Base-by-base conservation (phyloP, 768 basidiomycete species). In the Rhodotorula toruloides region DNA sequence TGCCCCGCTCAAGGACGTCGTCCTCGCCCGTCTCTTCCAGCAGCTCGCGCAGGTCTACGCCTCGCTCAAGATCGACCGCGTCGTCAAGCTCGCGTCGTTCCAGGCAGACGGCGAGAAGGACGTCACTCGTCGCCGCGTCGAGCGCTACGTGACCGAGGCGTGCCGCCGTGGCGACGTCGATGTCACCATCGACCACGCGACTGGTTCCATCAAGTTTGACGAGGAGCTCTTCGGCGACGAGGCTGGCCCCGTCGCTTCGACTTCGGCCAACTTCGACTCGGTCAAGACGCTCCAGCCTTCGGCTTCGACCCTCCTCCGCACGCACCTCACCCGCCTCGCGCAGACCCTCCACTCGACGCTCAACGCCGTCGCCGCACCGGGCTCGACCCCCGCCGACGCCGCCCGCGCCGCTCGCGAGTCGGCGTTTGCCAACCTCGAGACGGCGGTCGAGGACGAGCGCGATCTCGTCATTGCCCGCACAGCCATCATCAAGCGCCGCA, bases 41-140 rank as follows among this genome's bases (percentile, higher is more conserved):
- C 90, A 94, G 76, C 86, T 99, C 43, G 87, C 90, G 1, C 88
- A 96, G 77, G 87, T 97, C 21, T 99, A 97, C 79, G 87, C 86
- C 36, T 85, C 87, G 19, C 86, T 97, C 80, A 86, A 85, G 70
- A 84, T 97, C 64, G 80, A 81, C 65, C 86, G 87, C 72, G 81
- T 97, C 49, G 82, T 90, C 50, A 81, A 84, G 27, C 85, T 99
- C 61, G 87, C 89, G 54, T 82, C 84, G 1, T 92, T 94, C 47
- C 80, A 90, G 27, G 87, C 85, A 77, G 85, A 87, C 66, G 88
- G 85, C 77, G 85, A 87, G 65, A 83, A 85, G n/a, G 85, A 87
- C 66, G 76, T 81, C 87, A 70, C 75, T 27, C 69, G 71, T 52
- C 61, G 63, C 29, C 70, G 68, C 36, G 74, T 81, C 65, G 91